phyloP scores from a whole-genome alignment of 257 asterid species.

The Parsonsia alboflavescens region DNA sequence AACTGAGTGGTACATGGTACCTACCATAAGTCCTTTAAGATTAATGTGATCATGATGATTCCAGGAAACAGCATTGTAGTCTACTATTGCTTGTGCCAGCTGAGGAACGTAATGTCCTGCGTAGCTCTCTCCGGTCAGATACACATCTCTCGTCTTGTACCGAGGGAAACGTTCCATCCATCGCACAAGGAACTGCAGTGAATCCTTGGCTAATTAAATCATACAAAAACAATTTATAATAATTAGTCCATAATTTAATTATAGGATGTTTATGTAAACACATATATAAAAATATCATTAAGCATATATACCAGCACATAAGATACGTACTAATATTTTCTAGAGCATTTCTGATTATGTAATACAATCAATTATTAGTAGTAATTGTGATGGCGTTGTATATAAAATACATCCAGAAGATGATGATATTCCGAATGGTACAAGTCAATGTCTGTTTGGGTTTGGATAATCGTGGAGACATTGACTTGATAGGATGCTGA shows the following conservation, averaged over 20 bases:
- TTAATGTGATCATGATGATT: slow-evolving; percentile 34
- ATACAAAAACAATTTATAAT: neutral
- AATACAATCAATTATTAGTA: too few relatives aligned
- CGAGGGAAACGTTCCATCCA: slow-evolving; percentile 91
- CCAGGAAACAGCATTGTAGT: slow-evolving; percentile 43
- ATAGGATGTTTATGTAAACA: too few relatives aligned
- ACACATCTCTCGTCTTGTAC: slow-evolving; percentile 57
- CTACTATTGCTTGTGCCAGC: slow-evolving; percentile 58
- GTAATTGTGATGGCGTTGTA: neutral
- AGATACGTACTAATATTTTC: too few relatives aligned
- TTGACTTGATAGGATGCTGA: neutral
- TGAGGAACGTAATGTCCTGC: slow-evolving; percentile 98
- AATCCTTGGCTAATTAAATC: slow-evolving; percentile 57
- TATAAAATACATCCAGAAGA: neutral
- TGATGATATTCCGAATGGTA: neutral
- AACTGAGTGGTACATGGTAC: slow-evolving; percentile 12
- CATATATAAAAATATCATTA: too few relatives aligned
- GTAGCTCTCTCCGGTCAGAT: slow-evolving; percentile 84
- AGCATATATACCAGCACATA: too few relatives aligned
- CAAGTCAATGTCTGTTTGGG: neutral
- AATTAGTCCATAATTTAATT: too few relatives aligned
- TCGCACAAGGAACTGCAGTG: slow-evolving; percentile 58
- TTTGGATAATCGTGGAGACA: neutral
- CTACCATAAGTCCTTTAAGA: slow-evolving; percentile 91
- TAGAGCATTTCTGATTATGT: too few relatives aligned